These are phyloP conservation scores for Penicillium maclennaniae DNA, from an alignment of 495 filamentous ascomycete species.

Conservation along the genomic window DNA sequence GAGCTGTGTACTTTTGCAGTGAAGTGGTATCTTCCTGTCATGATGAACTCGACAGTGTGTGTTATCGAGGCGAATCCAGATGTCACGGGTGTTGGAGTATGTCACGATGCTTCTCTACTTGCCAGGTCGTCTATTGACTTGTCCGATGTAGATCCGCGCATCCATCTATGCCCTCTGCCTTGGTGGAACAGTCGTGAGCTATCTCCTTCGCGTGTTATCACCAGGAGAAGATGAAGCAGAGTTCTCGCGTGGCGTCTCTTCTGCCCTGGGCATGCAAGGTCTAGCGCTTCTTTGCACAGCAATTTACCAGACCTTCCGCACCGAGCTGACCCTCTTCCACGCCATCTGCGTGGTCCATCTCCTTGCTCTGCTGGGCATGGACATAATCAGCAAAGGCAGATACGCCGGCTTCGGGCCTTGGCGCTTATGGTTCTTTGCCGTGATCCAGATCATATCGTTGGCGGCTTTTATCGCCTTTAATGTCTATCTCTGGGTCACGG, in stretches of 20 bases:
- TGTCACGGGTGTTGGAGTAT: constrained; percentile 16
- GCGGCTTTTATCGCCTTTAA: constrained; percentile 17
- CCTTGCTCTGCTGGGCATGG: constrained; percentile 12
- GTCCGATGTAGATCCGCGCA: constrained; percentile 10
- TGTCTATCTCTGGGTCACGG: constrained; percentile 16
- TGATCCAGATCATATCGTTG: constrained; percentile 10
- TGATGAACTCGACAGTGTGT: constrained; percentile 13
- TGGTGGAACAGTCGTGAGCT: constrained; percentile 15
- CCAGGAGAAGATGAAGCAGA: constrained; percentile 17
- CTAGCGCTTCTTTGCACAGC: constrained; percentile 19
- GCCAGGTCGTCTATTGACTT: no score
- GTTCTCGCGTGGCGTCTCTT: constrained; percentile 15
- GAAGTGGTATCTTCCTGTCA: not conserved
- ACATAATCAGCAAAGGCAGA: constrained; percentile 18
- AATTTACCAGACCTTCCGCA: constrained; percentile 17
- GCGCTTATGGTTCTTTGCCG: constrained; percentile 12
- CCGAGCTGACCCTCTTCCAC: constrained; percentile 18
- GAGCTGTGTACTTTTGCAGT: no score
- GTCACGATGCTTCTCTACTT: not conserved
- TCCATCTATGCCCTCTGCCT: constrained; percentile 19
- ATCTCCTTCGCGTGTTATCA: constrained; percentile 11
- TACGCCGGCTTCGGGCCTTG: constrained; percentile 16
- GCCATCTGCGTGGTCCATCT: constrained; percentile 18
- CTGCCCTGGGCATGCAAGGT: constrained; percentile 18
- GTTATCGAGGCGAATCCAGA: constrained; percentile 14